A percentile compares a stretch with the other conserved stretches of the same genome.
phyloP scores from a whole-genome alignment of 179 eudicot species.

The Heliamphora pulchella region DNA sequence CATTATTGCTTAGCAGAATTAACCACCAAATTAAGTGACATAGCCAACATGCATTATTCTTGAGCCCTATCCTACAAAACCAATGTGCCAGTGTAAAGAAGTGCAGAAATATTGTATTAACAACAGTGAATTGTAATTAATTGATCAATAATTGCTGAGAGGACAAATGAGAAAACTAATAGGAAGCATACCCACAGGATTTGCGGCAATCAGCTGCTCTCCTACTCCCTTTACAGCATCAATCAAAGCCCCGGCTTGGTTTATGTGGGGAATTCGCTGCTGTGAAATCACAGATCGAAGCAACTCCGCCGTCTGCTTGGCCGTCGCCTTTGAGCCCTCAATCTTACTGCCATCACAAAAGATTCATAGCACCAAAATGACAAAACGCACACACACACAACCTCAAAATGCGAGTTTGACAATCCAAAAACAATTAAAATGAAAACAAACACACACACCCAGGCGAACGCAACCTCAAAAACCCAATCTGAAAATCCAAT shows the following conservation, averaged over 20 bases:
- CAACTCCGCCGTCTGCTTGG: constrained; percentile 79
- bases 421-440: background rate
- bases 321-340: constrained; percentile 87
- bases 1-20: background rate
- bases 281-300: constrained; percentile 83
- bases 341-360: constrained; percentile 48
- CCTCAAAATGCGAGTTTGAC: background rate
- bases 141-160: background rate
- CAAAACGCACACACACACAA: background rate
- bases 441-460: background rate
- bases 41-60: background rate
- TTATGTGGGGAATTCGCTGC: constrained; percentile 62
- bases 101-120: background rate
- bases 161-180: background rate
- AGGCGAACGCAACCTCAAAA: background rate
- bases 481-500: background rate
- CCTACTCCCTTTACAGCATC: constrained; percentile 72
- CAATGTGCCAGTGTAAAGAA: background rate
- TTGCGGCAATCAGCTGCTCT: constrained; percentile 75
- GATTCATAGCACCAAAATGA: background rate
- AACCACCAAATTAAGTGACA: background rate
- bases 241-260: constrained; percentile 75
- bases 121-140: background rate
- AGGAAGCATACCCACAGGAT: constrained; percentile 67
- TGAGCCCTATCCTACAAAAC: background rate